phyloP scores from a whole-genome alignment of 768 basidiomycete species.

The Lentinula edodes region DNA sequence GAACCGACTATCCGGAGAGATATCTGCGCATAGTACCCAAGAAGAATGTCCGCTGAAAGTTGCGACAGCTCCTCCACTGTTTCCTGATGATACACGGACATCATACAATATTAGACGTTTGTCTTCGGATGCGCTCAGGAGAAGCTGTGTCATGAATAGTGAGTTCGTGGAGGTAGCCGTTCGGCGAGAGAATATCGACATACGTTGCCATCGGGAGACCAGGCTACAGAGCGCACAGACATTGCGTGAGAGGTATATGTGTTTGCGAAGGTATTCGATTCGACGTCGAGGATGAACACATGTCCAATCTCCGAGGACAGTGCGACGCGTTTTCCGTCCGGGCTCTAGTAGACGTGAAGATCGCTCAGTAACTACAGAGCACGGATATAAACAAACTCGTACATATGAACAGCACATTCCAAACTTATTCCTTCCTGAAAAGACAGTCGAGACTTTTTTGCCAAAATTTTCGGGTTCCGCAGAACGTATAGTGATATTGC shows the following conservation, averaged over 20 bases:
- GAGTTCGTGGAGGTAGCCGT: not conserved
- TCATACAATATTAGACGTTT: conserved; percentile 89
- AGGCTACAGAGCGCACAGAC: conserved; percentile 80
- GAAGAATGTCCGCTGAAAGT: conserved; percentile 85
- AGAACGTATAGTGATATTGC: conserved; percentile 71
- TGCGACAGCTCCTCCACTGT: conserved; percentile 79
- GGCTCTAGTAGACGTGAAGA: conserved; percentile 51
- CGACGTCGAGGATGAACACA: conserved; percentile 80
- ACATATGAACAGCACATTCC: conserved; percentile 74
- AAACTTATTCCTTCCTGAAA: conserved; percentile 70
- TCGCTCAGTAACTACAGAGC: not conserved
- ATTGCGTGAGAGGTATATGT: conserved; percentile 88
- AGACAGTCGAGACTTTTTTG: conserved; percentile 46
- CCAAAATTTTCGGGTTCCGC: conserved; percentile 65
- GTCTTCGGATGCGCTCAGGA: conserved; percentile 90
- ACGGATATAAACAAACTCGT: conserved; percentile 16
- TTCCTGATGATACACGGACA: conserved; percentile 69
- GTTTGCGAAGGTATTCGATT: conserved; percentile 54
- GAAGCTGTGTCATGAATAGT: conserved; percentile 42
- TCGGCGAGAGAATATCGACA: conserved; percentile 17
- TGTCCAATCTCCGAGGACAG: conserved; percentile 85
- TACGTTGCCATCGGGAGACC: conserved; percentile 88
- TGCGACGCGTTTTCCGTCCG: conserved; percentile 79
- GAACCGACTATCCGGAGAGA: conserved; percentile 76
- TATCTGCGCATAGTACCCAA: conserved; percentile 82